Base-by-base conservation (phyloP, 73 alveolate species). In the Symbiodinium natans region DNA sequence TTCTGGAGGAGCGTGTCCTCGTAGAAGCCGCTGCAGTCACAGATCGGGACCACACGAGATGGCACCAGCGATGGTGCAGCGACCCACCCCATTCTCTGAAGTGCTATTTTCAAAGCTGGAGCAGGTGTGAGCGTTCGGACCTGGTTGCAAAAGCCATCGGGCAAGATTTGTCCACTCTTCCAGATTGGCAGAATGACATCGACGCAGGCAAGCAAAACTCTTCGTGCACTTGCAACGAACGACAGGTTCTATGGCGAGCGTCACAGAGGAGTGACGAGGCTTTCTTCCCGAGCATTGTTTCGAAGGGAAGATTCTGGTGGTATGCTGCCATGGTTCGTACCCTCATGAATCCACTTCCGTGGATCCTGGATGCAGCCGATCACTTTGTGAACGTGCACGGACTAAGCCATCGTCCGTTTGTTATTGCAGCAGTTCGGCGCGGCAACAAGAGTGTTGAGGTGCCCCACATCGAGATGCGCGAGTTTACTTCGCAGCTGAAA, bases 11-110 rank as follows among this genome's bases (percentile, higher is more conserved):
- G 96, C 96, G 96, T 9, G 87, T 90, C 36, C 52, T 90, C 5
- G 96, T 90, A 48, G 96, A 90, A 90, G 96, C 96, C 9, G 96
- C 96, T 17, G 96, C 96, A 8, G 88, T 90, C 54, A 71, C 80
- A 23, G 96, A 90, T 39, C 86, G 96, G 48, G 96, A 90, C 43
- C 87, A 71, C 48, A 29, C 80, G 38, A 86, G 86, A 74, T 88
- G 95, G 95, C 95, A 36, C 46, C 95, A 88, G 86, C 85, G 95
- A 23, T 88, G 95, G 95, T 88, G 95, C 95, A 88, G 95, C 23
- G 95, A 88, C 75, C 95, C 95, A 29, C 95, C 95, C 41, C 42
- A 52, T 40, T 88, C 95, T 4, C 41, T 88, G 95, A 88, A 88
- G 95, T 88, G 86, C 95, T 56, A 59, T 68, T 88, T 63, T 31